Evolutionary conservation across 768 basidiomycete species (phyloP).

Genomic region (Brasilioporus rufonigricans): DNA sequence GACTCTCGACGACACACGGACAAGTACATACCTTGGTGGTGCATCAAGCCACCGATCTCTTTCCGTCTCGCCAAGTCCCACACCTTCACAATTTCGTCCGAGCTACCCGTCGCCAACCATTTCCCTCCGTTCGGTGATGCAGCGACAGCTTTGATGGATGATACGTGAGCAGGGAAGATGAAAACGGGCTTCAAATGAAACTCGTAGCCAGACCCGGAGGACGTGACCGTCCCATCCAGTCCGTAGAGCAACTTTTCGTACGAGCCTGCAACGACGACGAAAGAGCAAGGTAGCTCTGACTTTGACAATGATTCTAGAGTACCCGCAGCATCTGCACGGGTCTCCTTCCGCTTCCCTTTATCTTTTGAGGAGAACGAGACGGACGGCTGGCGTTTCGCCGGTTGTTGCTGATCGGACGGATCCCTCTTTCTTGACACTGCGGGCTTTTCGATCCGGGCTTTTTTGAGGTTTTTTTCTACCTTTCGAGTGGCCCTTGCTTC

Average conservation of each 20-base stretch:
- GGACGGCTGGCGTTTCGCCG: neutral
- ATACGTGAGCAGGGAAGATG: slow-evolving; percentile 96
- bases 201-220: slow-evolving; percentile 28
- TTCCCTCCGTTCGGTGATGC: slow-evolving; percentile 88
- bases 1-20: neutral
- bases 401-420: neutral
- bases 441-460: slow-evolving; percentile 21
- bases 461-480: slow-evolving; percentile 24
- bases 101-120: slow-evolving; percentile 93
- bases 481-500: slow-evolving; percentile 18
- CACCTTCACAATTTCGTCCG: slow-evolving; percentile 96
- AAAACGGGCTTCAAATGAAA: slow-evolving; percentile 74
- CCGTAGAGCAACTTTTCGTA: slow-evolving; percentile 98
- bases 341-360: slow-evolving; percentile 29
- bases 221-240: slow-evolving; percentile 59
- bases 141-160: slow-evolving; percentile 87
- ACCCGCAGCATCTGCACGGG: neutral
- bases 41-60: slow-evolving; percentile 93
- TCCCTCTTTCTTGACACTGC: neutral
- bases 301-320: slow-evolving; percentile 5
- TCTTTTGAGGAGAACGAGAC: slow-evolving; percentile 23
- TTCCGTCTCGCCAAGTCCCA: slow-evolving; percentile 93
- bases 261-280: slow-evolving; percentile 88
- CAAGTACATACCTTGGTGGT: slow-evolving; percentile 75
- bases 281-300: slow-evolving; percentile 49